Conservation (phyloP, 768 basidiomycete species). For the Kwoniella bestiolae region DNA sequence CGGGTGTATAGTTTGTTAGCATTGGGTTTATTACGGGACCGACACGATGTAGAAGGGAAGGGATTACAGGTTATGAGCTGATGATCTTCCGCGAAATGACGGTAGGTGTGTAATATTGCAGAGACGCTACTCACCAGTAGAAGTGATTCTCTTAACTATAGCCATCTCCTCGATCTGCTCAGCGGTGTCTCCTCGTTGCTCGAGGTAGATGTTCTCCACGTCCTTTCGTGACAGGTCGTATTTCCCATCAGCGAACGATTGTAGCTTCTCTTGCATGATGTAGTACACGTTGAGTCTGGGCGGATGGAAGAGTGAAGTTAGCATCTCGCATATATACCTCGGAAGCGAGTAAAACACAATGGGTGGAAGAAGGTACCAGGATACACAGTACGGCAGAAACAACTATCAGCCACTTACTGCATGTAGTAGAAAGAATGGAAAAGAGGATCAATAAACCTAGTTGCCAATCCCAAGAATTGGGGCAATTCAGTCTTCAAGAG, state of each 20-base stretch:
- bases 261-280: conserved; percentile 90
- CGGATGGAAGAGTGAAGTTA: neutral
- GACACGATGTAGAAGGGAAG: neutral
- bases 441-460: conserved; percentile 92
- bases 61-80: neutral
- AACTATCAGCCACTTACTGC: conserved; percentile 77
- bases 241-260: conserved; percentile 75
- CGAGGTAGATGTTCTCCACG: conserved; percentile 76
- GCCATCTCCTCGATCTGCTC: conserved; percentile 75
- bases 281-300: conserved; percentile 88
- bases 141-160: conserved; percentile 81
- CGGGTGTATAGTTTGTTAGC: neutral
- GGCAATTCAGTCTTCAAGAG: conserved; percentile 90
- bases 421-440: conserved; percentile 99
- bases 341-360: too few relatives aligned
- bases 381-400: neutral
- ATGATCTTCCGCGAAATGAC: neutral
- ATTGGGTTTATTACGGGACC: neutral
- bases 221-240: conserved; percentile 72
- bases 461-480: conserved; percentile 83
- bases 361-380: neutral
- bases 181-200: conserved; percentile 80
- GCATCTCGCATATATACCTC: too few relatives aligned
- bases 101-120: neutral
- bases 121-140: conserved; percentile 69